Conservation (phyloP, 1,284 basidiomycete species). For the Cryptococcus sp. region DNA sequence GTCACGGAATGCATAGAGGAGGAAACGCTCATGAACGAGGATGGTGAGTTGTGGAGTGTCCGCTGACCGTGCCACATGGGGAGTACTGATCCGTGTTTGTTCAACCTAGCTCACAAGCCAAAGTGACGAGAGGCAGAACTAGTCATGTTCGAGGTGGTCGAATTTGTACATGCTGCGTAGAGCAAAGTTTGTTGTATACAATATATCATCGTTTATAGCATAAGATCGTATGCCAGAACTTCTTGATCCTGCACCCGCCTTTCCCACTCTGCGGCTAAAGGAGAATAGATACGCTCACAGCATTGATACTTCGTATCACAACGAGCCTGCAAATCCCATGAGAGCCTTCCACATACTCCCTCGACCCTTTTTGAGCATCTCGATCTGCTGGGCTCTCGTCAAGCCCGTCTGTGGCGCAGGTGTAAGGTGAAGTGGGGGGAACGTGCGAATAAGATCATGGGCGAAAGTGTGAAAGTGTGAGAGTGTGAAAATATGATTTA, state of each 20-base stretch:
- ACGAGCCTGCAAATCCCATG: background rate
- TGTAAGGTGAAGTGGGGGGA: background rate
- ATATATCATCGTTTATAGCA: no score
- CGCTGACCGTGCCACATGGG: background rate
- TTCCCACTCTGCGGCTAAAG: background rate
- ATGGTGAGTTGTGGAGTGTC: conserved; percentile 34
- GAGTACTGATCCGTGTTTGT: background rate
- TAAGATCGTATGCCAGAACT: no score
- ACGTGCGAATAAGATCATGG: no score
- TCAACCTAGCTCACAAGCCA: conserved; percentile 9
- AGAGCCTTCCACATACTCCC: conserved; percentile 14
- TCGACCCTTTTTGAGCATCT: conserved; percentile 16
- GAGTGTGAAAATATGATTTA: background rate
- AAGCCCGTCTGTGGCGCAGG: conserved; percentile 11
- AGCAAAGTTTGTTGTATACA: no score
- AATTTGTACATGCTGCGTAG: no score
- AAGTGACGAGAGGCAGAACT: background rate
- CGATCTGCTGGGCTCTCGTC: conserved; percentile 10
- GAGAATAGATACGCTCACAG: no score
- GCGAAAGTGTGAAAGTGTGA: background rate
- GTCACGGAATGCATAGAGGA: conserved; percentile 76
- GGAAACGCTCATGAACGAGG: conserved; percentile 75
- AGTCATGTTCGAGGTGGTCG: no score
- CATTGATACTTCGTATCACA: no score
- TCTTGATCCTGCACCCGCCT: background rate